Evolutionary conservation across 441 rosid species (phyloP), one percentile per base, ranked within the genome.

Genomic region (Cnidoscolus chayamansa): DNA sequence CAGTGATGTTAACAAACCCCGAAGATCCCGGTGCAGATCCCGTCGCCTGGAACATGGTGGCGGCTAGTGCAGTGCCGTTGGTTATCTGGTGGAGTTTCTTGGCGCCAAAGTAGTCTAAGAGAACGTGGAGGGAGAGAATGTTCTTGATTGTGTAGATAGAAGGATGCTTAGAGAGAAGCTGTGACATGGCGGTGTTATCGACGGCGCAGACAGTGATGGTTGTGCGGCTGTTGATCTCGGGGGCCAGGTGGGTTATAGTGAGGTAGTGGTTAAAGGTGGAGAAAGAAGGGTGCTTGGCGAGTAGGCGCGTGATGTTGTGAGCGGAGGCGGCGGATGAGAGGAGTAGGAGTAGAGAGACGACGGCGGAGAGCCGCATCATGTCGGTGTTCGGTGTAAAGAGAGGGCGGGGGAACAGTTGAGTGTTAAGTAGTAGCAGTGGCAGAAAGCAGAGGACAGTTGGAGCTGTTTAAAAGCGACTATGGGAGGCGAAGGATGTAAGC

Each of bases 251-350:
- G 48, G 99, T 94, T 3, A 74, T 16, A 25, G 91, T 74, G 11
- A 94, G 90, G 91, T 94, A 94, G 71, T 91, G 97, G 84, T 92
- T 94, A 87, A 94, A 92, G 61, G 93, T 90, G 79, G 99, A 92
- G 87, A 90, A 83, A 0, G 72, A 68, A 0, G 97, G 96, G 84
- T 92, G 89, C 72, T 74, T 71, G 63, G 93, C 90, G 0, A 94
- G 90, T 12, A 92, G 79, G 67, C 62, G 76, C 2, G 96, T 94
- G 71, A 94, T 76, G 84, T 94, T 94, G 83, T 94, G 98, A 17
- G 87, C 96, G 31, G 83, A 65, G 60, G 82, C 15, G 45, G 78
- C 7, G 17, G 84, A 1, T 61, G 73, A 13, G 75, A 74, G 12
- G 71, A 87, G 64, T 53, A 83, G n/a, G 19, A 78, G 58, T 58